Evolutionary conservation across 116 monocot genomes (phyloP).

Genomic region (Iris pallida): DNA sequence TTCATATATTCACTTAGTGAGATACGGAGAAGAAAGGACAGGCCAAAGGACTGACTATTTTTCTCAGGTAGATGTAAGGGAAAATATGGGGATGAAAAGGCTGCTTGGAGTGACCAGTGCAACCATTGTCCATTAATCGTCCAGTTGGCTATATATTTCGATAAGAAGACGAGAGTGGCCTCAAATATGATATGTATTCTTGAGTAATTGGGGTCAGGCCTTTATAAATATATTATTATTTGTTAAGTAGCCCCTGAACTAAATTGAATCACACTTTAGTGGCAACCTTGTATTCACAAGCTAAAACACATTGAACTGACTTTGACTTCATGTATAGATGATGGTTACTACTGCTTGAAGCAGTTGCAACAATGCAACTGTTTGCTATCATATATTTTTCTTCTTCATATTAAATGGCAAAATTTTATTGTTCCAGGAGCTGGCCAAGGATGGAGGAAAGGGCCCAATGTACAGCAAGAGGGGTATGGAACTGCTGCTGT

Average conservation of each 20-base stretch:
- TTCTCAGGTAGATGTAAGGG: no score
- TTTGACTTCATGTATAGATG: neutral
- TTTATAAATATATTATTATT: constrained; percentile 1
- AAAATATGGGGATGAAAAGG: no score
- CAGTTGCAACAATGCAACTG: constrained; percentile 3
- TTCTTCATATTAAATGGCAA: no score
- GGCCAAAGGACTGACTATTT: no score
- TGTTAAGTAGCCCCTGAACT: neutral
- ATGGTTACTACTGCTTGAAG: neutral
- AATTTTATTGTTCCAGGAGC: constrained; percentile 24
- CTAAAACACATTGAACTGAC: neutral
- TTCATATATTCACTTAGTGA: no score
- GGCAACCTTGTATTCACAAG: neutral
- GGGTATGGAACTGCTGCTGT: constrained; percentile 88
- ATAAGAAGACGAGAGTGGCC: neutral
- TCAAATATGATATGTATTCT: neutral
- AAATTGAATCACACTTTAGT: neutral
- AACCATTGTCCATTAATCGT: no score
- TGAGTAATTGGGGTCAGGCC: neutral
- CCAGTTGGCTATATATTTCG: neutral
- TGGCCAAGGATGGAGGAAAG: constrained; percentile 82
- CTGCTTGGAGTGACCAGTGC: no score
- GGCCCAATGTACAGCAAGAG: constrained; percentile 72
- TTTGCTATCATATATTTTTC: neutral
- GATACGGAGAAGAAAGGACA: no score